Percentiles rank a stretch among this genome's conserved stretches.
phyloP scores from a whole-genome alignment of 2,329 filamentous ascomycete genomes.

The Fusarium sp. region DNA sequence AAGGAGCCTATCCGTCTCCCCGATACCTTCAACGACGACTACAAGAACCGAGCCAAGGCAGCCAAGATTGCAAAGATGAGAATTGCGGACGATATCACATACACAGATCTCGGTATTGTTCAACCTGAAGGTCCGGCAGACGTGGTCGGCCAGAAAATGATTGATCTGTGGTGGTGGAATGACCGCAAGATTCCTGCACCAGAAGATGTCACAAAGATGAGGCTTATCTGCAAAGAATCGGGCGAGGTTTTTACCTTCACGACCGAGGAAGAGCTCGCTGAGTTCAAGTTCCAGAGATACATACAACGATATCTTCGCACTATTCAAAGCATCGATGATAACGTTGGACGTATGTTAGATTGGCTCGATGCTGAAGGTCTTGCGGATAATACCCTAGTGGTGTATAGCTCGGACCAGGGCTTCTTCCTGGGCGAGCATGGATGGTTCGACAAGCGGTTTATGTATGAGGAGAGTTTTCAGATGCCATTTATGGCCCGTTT shows the following conservation, averaged over 20 bases:
- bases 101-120: constrained; percentile 63
- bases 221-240: not conserved
- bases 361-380: constrained; percentile 56
- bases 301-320: constrained; percentile 67
- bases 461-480: constrained; percentile 68
- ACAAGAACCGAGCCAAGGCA: constrained; percentile 64
- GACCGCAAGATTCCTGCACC: not conserved
- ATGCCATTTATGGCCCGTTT: constrained; percentile 65
- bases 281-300: constrained; percentile 68
- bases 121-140: constrained; percentile 59
- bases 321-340: constrained; percentile 65
- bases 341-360: constrained; percentile 61
- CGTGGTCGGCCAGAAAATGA: constrained; percentile 60
- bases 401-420: constrained; percentile 66
- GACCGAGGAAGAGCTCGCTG: constrained; percentile 55
- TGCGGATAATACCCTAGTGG: constrained; percentile 60
- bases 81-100: constrained; percentile 63
- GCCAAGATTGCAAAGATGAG: constrained; percentile 64
- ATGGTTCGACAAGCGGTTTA: constrained; percentile 69
- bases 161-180: constrained; percentile 35
- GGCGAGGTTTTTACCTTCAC: constrained; percentile 57
- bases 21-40: constrained; percentile 65
- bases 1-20: constrained; percentile 59
- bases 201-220: not conserved
- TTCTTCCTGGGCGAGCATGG: constrained; percentile 69